phyloP scores from a whole-genome alignment of 2,329 filamentous ascomycete genomes.

The Escovopsis sp. region DNA sequence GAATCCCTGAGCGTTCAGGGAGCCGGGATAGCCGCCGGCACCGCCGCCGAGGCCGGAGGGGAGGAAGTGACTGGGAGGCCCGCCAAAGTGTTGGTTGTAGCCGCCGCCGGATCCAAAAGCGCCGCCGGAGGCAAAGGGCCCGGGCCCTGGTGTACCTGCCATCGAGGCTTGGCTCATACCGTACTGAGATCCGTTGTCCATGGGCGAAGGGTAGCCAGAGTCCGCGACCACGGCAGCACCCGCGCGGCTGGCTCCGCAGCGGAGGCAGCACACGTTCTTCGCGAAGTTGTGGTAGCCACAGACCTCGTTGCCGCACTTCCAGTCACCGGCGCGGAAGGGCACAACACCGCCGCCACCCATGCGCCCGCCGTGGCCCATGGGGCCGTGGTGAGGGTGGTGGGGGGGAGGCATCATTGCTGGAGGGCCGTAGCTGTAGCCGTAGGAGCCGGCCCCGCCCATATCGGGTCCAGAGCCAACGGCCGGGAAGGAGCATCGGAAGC shows the following conservation, averaged over 20 bases:
- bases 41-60: constrained; percentile 67
- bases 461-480: constrained; percentile 63
- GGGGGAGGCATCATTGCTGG: constrained; percentile 69
- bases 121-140: constrained; percentile 55
- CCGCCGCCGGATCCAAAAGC: constrained; percentile 50
- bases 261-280: constrained; percentile 95
- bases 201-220: constrained; percentile 77
- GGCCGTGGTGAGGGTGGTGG: constrained; percentile 51
- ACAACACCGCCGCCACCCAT: constrained; percentile 73
- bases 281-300: constrained; percentile 99
- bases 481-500: constrained; percentile 98
- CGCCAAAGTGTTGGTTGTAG: constrained; percentile 71
- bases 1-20: constrained; percentile 64
- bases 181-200: constrained; percentile 74
- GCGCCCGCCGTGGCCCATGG: constrained; percentile 46
- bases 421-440: constrained; percentile 48
- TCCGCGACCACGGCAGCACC: constrained; percentile 90
- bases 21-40: constrained; percentile 58
- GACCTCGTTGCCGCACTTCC: constrained; percentile 96
- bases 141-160: constrained; percentile 66
- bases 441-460: constrained; percentile 38
- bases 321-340: constrained; percentile 94
- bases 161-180: constrained; percentile 82
- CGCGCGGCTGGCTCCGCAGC: constrained; percentile 88
- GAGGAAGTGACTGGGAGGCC: constrained; percentile 77